These are phyloP conservation scores for Fusarium equiseti DNA, from an alignment of 2,329 filamentous ascomycete species.

Conservation along the genomic window DNA sequence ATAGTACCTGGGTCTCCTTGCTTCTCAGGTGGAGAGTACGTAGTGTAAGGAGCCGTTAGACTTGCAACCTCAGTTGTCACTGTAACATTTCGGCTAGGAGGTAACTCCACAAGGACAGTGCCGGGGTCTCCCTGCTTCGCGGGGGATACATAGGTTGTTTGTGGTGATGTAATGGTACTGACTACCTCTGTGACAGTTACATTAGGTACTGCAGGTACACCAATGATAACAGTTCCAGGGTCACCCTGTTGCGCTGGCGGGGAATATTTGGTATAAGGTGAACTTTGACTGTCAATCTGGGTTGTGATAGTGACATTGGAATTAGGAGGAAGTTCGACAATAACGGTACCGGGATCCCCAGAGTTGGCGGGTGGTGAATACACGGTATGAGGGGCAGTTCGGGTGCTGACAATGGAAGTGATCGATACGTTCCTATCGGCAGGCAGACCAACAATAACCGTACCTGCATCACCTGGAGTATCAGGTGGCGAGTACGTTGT, in stretches of 20 bases:
- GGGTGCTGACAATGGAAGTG: not conserved
- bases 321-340: conserved; percentile 8
- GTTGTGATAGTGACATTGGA: conserved; percentile 11
- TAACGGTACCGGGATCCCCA: conserved; percentile 15
- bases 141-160: not conserved
- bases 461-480: conserved; percentile 18
- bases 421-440: not conserved
- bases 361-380: not conserved
- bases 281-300: not conserved
- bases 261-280: conserved; percentile 11
- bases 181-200: conserved; percentile 22
- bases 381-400: not conserved
- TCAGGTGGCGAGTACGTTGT: conserved; percentile 18
- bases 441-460: conserved; percentile 20
- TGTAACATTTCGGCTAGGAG: conserved; percentile 15
- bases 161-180: conserved; percentile 14
- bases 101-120: conserved; percentile 16
- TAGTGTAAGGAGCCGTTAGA: conserved; percentile 15
- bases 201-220: conserved; percentile 12
- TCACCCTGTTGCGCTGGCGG: conserved; percentile 7
- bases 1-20: conserved; percentile 26
- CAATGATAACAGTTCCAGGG: conserved; percentile 22
- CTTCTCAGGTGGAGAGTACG: conserved; percentile 2
- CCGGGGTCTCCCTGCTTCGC: conserved; percentile 16
- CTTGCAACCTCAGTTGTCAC: conserved; percentile 12